Evolutionary conservation across 768 basidiomycete genomes (phyloP).

Genomic region (Lentinula raphanica): DNA sequence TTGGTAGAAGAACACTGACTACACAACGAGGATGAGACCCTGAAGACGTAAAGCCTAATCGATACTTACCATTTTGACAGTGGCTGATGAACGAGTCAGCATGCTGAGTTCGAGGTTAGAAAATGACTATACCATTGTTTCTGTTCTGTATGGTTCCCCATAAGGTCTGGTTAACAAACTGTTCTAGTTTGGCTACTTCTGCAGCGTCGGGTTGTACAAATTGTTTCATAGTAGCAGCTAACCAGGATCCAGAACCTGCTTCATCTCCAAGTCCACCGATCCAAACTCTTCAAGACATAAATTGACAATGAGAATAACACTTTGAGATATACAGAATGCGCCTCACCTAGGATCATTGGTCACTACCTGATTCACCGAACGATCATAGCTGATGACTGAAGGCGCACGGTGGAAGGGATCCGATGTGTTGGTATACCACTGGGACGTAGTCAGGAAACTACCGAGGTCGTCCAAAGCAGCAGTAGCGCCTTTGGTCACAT

Average conservation of each 20-base stretch:
- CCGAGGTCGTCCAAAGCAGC: conserved; percentile 43
- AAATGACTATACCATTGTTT: conserved; percentile 28
- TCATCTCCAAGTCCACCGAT: conserved; percentile 57
- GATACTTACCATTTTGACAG: conserved; percentile 42
- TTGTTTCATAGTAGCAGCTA: conserved; percentile 53
- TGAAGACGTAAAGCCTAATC: neutral
- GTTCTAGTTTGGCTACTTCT: conserved; percentile 50
- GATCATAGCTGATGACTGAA: conserved; percentile 50
- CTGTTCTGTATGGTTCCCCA: conserved; percentile 48
- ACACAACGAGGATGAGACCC: neutral
- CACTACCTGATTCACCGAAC: conserved; percentile 43
- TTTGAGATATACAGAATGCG: too few relatives aligned
- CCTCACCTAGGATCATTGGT: conserved; percentile 35
- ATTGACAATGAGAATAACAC: too few relatives aligned
- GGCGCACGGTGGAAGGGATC: conserved; percentile 53
- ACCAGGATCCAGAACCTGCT: conserved; percentile 55
- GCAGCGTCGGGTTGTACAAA: conserved; percentile 47
- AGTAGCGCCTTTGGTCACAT: conserved; percentile 42
- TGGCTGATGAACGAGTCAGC: conserved; percentile 23
- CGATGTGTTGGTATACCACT: conserved; percentile 45
- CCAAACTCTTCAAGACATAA: conserved; percentile 36
- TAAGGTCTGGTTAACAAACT: conserved; percentile 40
- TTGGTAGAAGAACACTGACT: conserved; percentile 51
- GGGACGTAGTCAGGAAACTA: conserved; percentile 46
- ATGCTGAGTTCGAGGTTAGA: neutral